These are phyloP conservation scores for Epipyxis sp. DNA, from an alignment of 108 stramenopile genomes.

Conservation along the genomic window DNA sequence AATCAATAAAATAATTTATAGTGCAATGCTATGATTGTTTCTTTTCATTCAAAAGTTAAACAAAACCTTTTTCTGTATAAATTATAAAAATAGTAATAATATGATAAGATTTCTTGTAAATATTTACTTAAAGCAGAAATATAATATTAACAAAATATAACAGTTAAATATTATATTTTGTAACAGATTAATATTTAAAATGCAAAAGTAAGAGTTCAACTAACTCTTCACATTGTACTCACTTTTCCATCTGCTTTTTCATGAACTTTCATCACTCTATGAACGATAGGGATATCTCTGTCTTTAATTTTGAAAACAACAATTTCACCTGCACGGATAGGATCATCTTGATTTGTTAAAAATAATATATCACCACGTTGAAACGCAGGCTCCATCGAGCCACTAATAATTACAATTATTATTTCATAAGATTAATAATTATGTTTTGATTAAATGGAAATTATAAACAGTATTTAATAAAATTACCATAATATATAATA, in stretches of 20 bases:
- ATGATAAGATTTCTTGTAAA: too few species aligned
- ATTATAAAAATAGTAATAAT: too few species aligned
- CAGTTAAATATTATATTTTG: too few species aligned
- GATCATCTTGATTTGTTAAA: constrained; percentile 85
- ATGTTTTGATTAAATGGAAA: neutral
- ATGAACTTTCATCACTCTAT: constrained; percentile 96
- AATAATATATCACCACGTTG: constrained; percentile 98
- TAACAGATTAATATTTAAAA: too few species aligned
- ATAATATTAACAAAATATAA: too few species aligned
- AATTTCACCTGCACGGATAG: constrained; percentile 92
- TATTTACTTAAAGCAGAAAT: too few species aligned
- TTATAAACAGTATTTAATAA: neutral
- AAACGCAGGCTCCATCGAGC: constrained; percentile 98
- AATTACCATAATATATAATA: neutral
- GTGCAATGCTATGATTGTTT: too few species aligned
- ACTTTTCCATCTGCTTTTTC: constrained; percentile 48
- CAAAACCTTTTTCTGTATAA: too few species aligned
- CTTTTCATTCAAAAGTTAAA: too few species aligned
- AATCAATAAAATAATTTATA: too few species aligned
- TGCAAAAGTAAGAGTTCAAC: neutral
- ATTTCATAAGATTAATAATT: too few species aligned
- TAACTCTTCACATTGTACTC: constrained; percentile 23
- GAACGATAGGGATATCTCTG: constrained; percentile 99
- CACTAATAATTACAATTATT: constrained; percentile 46
- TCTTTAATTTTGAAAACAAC: constrained; percentile 99